A percentile compares a stretch with the other conserved stretches of the same genome.
Evolutionary conservation across 495 filamentous ascomycete genomes (phyloP).

Genomic region (Cladorrhinum samala): DNA sequence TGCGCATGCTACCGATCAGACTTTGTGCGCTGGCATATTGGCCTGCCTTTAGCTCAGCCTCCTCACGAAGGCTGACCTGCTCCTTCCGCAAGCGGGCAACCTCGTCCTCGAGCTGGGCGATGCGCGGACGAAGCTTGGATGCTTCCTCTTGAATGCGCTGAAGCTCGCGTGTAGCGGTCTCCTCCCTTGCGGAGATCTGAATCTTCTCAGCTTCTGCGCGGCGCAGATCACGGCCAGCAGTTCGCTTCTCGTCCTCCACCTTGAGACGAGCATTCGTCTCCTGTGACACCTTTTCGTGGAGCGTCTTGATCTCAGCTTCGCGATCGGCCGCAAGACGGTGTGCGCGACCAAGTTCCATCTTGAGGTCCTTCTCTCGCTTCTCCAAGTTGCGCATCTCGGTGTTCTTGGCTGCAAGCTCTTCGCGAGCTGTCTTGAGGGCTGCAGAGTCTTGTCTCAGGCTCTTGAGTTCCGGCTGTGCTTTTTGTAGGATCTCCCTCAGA

Average conservation of each 20-base stretch:
- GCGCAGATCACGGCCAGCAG: slow-evolving; percentile 66
- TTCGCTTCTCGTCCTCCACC: slow-evolving; percentile 68
- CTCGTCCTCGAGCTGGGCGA: slow-evolving; percentile 68
- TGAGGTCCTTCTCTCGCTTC: slow-evolving; percentile 71
- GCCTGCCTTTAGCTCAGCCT: slow-evolving; percentile 75
- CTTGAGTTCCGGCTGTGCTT: slow-evolving; percentile 77
- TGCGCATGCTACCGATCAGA: slow-evolving; percentile 83
- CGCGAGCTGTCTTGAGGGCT: slow-evolving; percentile 62
- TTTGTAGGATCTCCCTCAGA: slow-evolving; percentile 68
- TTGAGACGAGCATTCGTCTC: slow-evolving; percentile 65
- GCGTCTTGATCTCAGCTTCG: slow-evolving; percentile 65
- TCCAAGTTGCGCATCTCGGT: slow-evolving; percentile 69
- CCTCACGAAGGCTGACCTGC: slow-evolving; percentile 63
- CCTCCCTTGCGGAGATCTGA: slow-evolving; percentile 63
- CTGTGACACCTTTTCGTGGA: slow-evolving; percentile 69
- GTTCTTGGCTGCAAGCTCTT: slow-evolving; percentile 62
- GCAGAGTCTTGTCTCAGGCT: slow-evolving; percentile 68
- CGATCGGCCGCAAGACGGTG: slow-evolving; percentile 64
- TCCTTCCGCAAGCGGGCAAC: slow-evolving; percentile 58
- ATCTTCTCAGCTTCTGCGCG: slow-evolving; percentile 70
- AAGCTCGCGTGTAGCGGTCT: slow-evolving; percentile 62
- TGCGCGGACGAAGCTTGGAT: slow-evolving; percentile 51
- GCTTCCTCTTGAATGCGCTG: slow-evolving; percentile 64
- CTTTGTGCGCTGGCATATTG: slow-evolving; percentile 81
- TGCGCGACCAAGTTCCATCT: slow-evolving; percentile 60